A percentile compares a stretch with the other conserved stretches of the same genome.
These are phyloP conservation scores for Aspergillus wentii DNA, from an alignment of 495 filamentous ascomycete genomes.

Conservation along the genomic window DNA sequence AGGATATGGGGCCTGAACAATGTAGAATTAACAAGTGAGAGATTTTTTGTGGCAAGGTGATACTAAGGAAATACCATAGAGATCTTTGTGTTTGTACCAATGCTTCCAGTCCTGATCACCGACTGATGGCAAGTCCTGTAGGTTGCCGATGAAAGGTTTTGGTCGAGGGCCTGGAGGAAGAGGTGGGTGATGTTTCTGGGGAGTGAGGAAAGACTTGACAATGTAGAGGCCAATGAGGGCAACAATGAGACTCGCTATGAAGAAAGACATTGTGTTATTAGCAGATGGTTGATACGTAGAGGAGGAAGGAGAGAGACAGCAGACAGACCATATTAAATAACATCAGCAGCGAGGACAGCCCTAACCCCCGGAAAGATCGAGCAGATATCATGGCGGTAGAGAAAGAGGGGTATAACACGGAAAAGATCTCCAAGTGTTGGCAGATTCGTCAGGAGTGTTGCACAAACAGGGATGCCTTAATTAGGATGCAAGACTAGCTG, in stretches of 20 bases:
- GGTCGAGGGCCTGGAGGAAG: slow-evolving; percentile 44
- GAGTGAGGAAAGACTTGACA: background rate
- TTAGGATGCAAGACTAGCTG: no score
- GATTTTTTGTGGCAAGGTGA: no score
- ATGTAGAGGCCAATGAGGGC: slow-evolving; percentile 3
- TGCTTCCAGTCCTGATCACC: slow-evolving; percentile 38
- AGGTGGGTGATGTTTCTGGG: slow-evolving; percentile 6
- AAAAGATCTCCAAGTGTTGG: no score
- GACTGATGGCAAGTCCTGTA: slow-evolving; percentile 35
- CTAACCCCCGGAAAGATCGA: no score
- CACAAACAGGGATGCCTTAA: no score
- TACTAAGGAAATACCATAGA: slow-evolving; percentile 27
- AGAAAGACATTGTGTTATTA: slow-evolving; percentile 3
- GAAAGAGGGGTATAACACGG: no score
- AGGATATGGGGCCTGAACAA: slow-evolving; percentile 30
- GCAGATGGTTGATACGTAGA: no score
- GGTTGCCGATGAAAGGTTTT: slow-evolving; percentile 43
- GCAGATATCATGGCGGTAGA: no score
- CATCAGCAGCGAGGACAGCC: no score
- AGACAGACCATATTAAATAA: no score
- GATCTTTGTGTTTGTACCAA: slow-evolving; percentile 45
- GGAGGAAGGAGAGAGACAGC: no score
- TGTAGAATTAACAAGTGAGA: slow-evolving; percentile 1
- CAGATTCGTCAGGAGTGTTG: no score
- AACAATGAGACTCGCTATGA: background rate